phyloP scores from a whole-genome alignment of 1,284 basidiomycete genomes.

The Ceratobasidium sp. region DNA sequence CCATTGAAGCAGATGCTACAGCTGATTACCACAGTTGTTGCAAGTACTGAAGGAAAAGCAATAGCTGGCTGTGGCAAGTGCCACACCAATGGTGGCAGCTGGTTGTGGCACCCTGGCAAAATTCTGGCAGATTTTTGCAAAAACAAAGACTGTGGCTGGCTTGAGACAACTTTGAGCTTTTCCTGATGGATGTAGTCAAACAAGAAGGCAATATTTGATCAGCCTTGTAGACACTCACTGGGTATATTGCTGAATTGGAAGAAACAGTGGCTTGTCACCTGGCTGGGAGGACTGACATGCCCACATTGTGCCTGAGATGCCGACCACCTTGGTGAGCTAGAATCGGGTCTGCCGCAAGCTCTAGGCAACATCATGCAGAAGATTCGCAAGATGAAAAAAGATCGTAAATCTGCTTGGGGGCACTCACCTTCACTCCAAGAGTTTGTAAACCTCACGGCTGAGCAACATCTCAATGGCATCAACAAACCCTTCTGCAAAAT shows the following conservation, averaged over 20 bases:
- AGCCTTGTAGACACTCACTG: neutral
- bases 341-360: neutral
- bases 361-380: neutral
- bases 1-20: no score
- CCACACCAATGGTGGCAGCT: no score
- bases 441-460: neutral
- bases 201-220: constrained; percentile 3
- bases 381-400: neutral
- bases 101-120: no score
- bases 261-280: neutral
- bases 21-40: no score
- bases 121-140: no score
- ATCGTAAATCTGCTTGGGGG: neutral
- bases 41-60: no score
- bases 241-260: constrained; percentile 10
- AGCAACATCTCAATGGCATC: constrained; percentile 37
- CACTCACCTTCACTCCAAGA: constrained; percentile 5
- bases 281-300: constrained; percentile 6
- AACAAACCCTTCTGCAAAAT: constrained; percentile 37
- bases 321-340: constrained; percentile 19
- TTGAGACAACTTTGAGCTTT: no score
- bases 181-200: no score
- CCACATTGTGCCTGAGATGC: neutral
- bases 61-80: no score
- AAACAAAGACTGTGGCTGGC: no score